Conservation (phyloP, 2,329 filamentous ascomycete genomes). For the Moelleriella libera region DNA sequence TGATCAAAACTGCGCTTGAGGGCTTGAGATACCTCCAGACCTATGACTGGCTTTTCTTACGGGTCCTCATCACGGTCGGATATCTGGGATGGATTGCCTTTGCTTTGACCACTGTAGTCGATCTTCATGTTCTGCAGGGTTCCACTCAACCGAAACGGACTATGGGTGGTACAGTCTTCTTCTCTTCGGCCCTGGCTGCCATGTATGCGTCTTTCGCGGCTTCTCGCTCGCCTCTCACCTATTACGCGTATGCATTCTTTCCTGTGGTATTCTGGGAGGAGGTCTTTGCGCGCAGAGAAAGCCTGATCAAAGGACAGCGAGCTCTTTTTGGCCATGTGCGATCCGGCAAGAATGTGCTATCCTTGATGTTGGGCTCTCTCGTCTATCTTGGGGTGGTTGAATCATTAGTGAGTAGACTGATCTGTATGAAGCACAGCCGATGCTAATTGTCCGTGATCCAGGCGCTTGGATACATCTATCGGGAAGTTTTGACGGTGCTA, state of each 20-base stretch:
- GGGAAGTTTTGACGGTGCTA: constrained; percentile 71
- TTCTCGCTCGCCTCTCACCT: constrained; percentile 67
- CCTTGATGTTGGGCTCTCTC: constrained; percentile 48
- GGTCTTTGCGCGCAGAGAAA: constrained; percentile 64
- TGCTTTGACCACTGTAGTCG: constrained; percentile 75
- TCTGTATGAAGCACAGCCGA: neutral
- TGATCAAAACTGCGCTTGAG: constrained; percentile 65
- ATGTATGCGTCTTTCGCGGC: constrained; percentile 69
- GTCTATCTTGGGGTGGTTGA: constrained; percentile 64
- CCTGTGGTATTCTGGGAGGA: constrained; percentile 96
- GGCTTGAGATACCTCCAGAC: constrained; percentile 91
- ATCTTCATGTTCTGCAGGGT: constrained; percentile 72
- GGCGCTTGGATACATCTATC: constrained; percentile 85
- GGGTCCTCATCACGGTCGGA: constrained; percentile 75
- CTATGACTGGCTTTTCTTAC: constrained; percentile 94
- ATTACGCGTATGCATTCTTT: constrained; percentile 87
- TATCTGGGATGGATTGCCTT: constrained; percentile 96
- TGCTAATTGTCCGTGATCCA: constrained; percentile 17
- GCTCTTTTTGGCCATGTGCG: constrained; percentile 56
- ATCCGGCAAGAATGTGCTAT: constrained; percentile 40
- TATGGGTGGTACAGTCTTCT: constrained; percentile 43
- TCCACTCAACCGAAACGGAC: constrained; percentile 50
- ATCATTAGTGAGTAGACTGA: constrained; percentile 47
- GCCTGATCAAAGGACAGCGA: constrained; percentile 50
- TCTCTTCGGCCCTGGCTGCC: constrained; percentile 60